Percentiles rank a stretch among this genome's conserved stretches.
Conservation (phyloP, 2,329 filamentous ascomycete species). For the Chalaropsis thielavioides region DNA sequence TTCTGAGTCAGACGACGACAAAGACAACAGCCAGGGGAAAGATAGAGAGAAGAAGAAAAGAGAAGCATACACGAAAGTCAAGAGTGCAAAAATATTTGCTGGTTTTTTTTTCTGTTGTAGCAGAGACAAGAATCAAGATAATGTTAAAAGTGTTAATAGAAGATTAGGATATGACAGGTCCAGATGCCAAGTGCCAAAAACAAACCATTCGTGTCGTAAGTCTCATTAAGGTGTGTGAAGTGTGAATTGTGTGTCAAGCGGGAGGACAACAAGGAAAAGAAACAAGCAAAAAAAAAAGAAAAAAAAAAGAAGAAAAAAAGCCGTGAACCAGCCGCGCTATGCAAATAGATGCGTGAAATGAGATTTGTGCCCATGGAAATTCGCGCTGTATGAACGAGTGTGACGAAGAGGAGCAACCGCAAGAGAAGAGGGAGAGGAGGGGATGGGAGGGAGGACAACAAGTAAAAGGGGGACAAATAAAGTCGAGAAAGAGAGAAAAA, state of each 20-base stretch:
- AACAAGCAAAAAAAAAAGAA: not conserved
- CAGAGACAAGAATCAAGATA: not conserved
- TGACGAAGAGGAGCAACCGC: constrained; percentile 9
- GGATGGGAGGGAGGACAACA: not conserved
- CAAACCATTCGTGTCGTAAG: constrained; percentile 11
- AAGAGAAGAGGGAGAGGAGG: not conserved
- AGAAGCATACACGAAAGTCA: too few species aligned
- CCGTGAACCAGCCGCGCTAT: constrained; percentile 12
- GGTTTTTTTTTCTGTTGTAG: not conserved
- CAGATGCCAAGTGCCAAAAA: constrained; percentile 7
- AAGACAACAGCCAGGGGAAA: too few species aligned
- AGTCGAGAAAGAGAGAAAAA: constrained; percentile 6
- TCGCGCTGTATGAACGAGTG: constrained; percentile 11
- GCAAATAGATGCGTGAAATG: constrained; percentile 11
- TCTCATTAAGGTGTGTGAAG: constrained; percentile 9
- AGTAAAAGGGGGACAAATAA: too few species aligned
- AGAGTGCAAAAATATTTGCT: not conserved
- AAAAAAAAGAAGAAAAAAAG: not conserved
- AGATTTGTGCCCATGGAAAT: constrained; percentile 11
- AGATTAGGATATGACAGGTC: constrained; percentile 9
- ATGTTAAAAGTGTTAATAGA: not conserved
- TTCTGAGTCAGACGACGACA: too few species aligned
- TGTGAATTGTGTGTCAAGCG: not conserved
- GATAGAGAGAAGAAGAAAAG: too few species aligned
- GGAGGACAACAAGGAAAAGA: not conserved